Percentiles rank a stretch among this genome's conserved stretches.
These are phyloP conservation scores for Austroboletus eburneus DNA, from an alignment of 768 basidiomycete species.

Conservation along the genomic window DNA sequence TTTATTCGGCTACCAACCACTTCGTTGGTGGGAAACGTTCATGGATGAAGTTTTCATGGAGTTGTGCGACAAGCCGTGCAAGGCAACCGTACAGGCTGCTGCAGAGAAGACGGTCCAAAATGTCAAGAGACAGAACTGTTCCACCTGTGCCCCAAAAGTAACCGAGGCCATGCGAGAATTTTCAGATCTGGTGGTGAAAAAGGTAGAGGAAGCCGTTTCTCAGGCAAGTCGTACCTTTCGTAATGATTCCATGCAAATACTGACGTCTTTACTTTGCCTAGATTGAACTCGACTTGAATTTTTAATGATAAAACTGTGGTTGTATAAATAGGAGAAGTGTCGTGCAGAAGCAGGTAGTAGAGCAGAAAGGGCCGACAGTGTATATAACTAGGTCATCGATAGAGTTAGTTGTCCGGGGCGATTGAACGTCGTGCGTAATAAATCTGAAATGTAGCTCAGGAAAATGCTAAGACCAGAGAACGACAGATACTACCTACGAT, in stretches of 20 bases:
- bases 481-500: too few species aligned
- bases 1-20: not conserved
- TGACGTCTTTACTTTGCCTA: not conserved
- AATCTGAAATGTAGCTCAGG: too few species aligned
- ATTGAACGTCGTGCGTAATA: too few species aligned
- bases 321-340: too few species aligned
- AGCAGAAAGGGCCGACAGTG: too few species aligned
- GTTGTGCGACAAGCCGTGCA: slow-evolving; percentile 22
- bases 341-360: too few species aligned
- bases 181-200: not conserved
- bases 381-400: too few species aligned
- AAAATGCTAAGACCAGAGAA: too few species aligned
- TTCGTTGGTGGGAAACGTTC: slow-evolving; percentile 19
- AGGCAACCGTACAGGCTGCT: not conserved
- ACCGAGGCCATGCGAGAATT: slow-evolving; percentile 15
- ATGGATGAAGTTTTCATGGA: slow-evolving; percentile 4
- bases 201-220: slow-evolving; percentile 12
- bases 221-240: not conserved
- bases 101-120: not conserved
- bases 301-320: not conserved
- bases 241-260: too few species aligned
- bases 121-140: not conserved
- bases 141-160: not conserved
- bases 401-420: too few species aligned
- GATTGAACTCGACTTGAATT: slow-evolving; percentile 5